phyloP scores from a whole-genome alignment of 768 basidiomycete genomes.

The Kwoniella botswanensis region DNA sequence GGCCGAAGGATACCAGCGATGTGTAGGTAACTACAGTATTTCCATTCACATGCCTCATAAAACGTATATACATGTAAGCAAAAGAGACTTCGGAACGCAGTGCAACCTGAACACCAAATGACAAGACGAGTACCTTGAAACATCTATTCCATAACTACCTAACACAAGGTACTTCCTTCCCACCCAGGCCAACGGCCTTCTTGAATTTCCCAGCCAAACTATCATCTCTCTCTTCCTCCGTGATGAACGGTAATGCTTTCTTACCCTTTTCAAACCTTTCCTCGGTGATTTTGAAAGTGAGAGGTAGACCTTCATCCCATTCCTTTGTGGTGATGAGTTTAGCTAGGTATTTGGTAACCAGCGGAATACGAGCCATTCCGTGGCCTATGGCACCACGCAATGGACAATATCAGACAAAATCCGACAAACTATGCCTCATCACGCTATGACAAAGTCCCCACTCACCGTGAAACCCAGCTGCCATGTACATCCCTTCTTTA shows the following conservation, averaged over 20 bases:
- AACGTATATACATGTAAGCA: too few relatives aligned
- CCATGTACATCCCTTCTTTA: constrained; percentile 36
- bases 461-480: constrained; percentile 43
- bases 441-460: too few relatives aligned
- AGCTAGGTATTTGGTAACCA: constrained; percentile 39
- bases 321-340: constrained; percentile 28
- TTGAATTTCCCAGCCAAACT: constrained; percentile 9
- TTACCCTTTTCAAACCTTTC: constrained; percentile 37
- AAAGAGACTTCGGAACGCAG: too few relatives aligned
- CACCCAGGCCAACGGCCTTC: neutral
- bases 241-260: constrained; percentile 19
- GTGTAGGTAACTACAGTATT: neutral
- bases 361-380: constrained; percentile 48
- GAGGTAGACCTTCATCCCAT: constrained; percentile 45
- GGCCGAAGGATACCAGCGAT: neutral
- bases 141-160: neutral
- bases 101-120: too few relatives aligned
- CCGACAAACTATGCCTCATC: too few relatives aligned
- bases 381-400: constrained; percentile 17
- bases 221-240: constrained; percentile 10
- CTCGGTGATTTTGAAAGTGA: constrained; percentile 36
- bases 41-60: too few relatives aligned
- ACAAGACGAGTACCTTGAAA: too few relatives aligned
- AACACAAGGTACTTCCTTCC: neutral
- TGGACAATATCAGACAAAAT: too few relatives aligned